Conservation (phyloP, 176 grass and related monocot species). For the Luzula sylvatica region DNA sequence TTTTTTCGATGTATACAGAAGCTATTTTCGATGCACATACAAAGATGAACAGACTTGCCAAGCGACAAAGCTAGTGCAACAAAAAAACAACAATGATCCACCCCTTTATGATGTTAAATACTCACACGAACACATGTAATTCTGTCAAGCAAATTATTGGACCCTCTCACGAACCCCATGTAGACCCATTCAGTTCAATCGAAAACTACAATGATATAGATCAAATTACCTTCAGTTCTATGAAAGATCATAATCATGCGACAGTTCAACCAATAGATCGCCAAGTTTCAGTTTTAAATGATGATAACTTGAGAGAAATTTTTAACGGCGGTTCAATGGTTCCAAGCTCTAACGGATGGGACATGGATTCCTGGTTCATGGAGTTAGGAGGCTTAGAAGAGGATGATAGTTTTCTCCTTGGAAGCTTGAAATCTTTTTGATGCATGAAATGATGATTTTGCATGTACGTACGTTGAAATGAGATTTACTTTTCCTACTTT, state of each 20-base stretch:
- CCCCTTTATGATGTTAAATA: slow-evolving; percentile 8
- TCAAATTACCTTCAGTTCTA: not conserved
- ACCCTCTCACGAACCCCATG: not conserved
- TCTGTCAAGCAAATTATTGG: not conserved
- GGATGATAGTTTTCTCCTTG: not conserved
- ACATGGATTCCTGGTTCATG: slow-evolving; percentile 8
- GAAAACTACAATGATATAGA: not conserved
- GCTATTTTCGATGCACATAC: slow-evolving; percentile 17
- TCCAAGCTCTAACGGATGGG: not conserved
- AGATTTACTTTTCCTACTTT: too few species aligned
- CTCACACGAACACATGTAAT: slow-evolving; percentile 14
- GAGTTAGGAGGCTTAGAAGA: not conserved
- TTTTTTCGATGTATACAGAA: not conserved
- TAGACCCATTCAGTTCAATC: not conserved
- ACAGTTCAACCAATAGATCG: not conserved
- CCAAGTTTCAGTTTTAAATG: too few species aligned
- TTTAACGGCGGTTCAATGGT: not conserved
- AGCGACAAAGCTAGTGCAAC: slow-evolving; percentile 14
- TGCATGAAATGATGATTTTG: too few species aligned
- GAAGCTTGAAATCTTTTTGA: too few species aligned
- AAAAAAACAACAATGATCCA: not conserved
- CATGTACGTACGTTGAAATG: too few species aligned
- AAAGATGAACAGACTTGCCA: slow-evolving; percentile 10
- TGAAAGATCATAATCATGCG: too few species aligned
- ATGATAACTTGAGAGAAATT: not conserved